Base-by-base conservation (phyloP, 1,139 yeast genomes). In the Trichomonascaceae sp. region DNA sequence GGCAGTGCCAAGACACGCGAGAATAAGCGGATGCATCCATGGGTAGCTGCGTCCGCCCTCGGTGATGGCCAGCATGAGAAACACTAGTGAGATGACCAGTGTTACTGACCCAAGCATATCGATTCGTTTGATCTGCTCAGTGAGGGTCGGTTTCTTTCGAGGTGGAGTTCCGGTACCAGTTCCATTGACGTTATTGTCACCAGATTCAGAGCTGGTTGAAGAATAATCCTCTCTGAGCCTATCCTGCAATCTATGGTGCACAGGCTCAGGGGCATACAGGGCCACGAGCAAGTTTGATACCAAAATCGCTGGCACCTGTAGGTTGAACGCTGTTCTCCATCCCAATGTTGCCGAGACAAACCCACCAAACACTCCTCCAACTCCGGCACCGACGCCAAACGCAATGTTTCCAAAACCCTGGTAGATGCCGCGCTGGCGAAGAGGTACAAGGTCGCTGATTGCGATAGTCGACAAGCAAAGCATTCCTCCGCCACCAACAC, bases 361-460 rank as follows among this genome's bases (percentile, higher is more conserved):
- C 8, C 93, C 93, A 27, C 95, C 82, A 31, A 73, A 51, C 1
- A 73, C 56, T 4, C 85, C 85, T 27, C 89, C 87, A 13, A 71
- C 59, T 2, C 80, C 79, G 4, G 81, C 73, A 3, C 92, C 92
- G 25, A 71, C 43, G 2, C 82, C 85, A 50, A 62, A 79, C 30
- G 70, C 71, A 27, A 76, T 62, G 47, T 76, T 78, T 26, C 74
- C 76, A 22, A 70, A 42, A 2, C 81, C 81, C 51, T 74, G 81
- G 47, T 63, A 71, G 13, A 73, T 50, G 5, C 78, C 79, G 38
- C 81, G 59, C 31, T 69, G 61, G 35, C 76, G 60, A 39, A 74
- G 49, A 1, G 79, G 73, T 6, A 74, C 69, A 31, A 74, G 54
- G 48, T 74, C 81, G 36, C 71, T 65, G 38, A 71, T 61, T 1